These are phyloP conservation scores for Leishmania lainsoni DNA, from an alignment of 208 protist genomes.

Conservation along the genomic window DNA sequence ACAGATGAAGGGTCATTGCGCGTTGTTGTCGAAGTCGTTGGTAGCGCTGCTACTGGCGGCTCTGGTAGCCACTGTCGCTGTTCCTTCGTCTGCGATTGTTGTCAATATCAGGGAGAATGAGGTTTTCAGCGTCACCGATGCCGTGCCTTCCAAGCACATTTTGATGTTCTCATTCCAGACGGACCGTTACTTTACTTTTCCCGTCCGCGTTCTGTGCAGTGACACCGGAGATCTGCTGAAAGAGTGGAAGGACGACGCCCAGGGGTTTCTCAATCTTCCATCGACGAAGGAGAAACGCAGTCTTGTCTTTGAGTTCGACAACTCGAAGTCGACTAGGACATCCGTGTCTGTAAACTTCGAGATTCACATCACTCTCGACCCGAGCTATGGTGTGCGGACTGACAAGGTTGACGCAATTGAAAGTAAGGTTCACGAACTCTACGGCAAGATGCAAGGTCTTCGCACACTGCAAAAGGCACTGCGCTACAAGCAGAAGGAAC, in stretches of 20 bases:
- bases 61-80: not conserved
- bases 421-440: conserved; percentile 34
- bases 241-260: conserved; percentile 3
- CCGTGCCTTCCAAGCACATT: conserved; percentile 19
- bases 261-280: conserved; percentile 3
- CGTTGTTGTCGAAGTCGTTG: not conserved
- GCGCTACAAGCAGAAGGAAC: conserved; percentile 54
- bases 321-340: conserved; percentile 41
- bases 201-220: not conserved
- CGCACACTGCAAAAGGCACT: conserved; percentile 41
- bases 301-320: conserved; percentile 45
- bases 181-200: conserved; percentile 11
- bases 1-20: not conserved
- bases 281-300: not conserved
- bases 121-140: conserved; percentile 39
- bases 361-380: conserved; percentile 41
- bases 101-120: conserved; percentile 19
- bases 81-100: conserved; percentile 2
- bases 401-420: conserved; percentile 76
- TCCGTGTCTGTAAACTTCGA: conserved; percentile 37
- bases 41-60: conserved; percentile 1
- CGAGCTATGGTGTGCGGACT: conserved; percentile 15
- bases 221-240: conserved; percentile 1
- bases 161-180: conserved; percentile 55
- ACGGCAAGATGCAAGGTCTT: conserved; percentile 7